phyloP scores from a whole-genome alignment of 495 filamentous ascomycete genomes.

The Staphylotrichum longicolle region DNA sequence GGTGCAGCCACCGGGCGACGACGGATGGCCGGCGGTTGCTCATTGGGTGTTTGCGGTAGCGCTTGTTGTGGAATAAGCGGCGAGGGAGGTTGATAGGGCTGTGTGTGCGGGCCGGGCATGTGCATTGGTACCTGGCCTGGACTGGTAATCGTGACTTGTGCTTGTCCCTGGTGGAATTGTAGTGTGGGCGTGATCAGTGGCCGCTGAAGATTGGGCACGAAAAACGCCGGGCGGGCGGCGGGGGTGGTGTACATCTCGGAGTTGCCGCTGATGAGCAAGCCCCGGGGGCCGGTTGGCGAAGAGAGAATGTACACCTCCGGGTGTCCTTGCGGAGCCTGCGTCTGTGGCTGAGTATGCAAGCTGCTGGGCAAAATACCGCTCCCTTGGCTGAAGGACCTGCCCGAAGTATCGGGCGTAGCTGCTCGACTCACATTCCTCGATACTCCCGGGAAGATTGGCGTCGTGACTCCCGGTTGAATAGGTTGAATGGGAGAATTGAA shows the following conservation, averaged over 20 bases:
- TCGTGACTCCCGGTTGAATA: slow-evolving; percentile 43
- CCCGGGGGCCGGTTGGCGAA: slow-evolving; percentile 59
- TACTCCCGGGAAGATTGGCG: slow-evolving; percentile 34
- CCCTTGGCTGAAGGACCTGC: slow-evolving; percentile 27
- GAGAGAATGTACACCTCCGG: slow-evolving; percentile 60
- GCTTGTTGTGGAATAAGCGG: slow-evolving; percentile 13
- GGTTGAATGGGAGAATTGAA: slow-evolving; percentile 35
- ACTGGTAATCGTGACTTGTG: background rate
- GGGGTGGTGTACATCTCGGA: slow-evolving; percentile 48
- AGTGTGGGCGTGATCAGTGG: background rate
- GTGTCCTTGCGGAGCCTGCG: slow-evolving; percentile 27
- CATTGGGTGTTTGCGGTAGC: slow-evolving; percentile 23
- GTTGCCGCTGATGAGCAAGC: slow-evolving; percentile 50
- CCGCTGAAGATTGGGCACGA: background rate
- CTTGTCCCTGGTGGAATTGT: slow-evolving; percentile 18
- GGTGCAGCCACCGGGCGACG: slow-evolving; percentile 8
- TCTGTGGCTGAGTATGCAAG: slow-evolving; percentile 16
- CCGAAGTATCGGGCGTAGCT: slow-evolving; percentile 43
- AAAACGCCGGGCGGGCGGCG: slow-evolving; percentile 5
- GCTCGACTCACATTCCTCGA: slow-evolving; percentile 41
- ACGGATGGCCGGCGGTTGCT: slow-evolving; percentile 20
- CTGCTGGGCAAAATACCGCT: slow-evolving; percentile 14
- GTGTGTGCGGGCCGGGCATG: background rate
- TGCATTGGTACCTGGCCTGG: background rate
- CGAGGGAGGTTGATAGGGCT: slow-evolving; percentile 10